Evolutionary conservation across 1,139 yeast species (phyloP).

Genomic region (Debaryomyces nepalensis): DNA sequence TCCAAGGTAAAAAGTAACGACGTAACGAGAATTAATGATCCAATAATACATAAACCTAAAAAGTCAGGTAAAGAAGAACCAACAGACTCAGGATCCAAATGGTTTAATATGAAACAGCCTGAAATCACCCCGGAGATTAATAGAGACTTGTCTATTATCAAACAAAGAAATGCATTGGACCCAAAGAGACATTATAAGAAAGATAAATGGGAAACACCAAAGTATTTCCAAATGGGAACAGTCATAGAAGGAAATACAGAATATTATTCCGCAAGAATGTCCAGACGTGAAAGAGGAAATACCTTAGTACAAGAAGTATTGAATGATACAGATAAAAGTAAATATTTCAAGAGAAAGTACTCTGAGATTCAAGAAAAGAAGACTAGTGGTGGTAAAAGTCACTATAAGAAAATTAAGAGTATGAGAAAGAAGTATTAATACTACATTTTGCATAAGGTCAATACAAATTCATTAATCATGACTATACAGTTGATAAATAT

Average conservation of each 20-base stretch:
- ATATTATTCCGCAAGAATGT: conserved; percentile 71
- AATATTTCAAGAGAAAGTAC: conserved; percentile 85
- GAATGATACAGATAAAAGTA: conserved; percentile 68
- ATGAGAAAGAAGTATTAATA: conserved; percentile 58
- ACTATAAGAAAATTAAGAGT: conserved; percentile 66
- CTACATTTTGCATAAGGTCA: conserved; percentile 6
- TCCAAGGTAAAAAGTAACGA: conserved; percentile 22
- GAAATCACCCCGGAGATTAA: conserved; percentile 76
- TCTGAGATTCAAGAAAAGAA: conserved; percentile 74
- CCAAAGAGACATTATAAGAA: conserved; percentile 95
- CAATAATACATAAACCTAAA: conserved; percentile 36
- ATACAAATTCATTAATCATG: conserved; percentile 11
- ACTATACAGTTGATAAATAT: conserved; percentile 1
- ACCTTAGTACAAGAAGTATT: conserved; percentile 83
- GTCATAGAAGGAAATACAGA: conserved; percentile 83
- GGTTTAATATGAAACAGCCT: conserved; percentile 86
- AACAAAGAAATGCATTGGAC: conserved; percentile 89
- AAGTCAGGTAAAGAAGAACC: conserved; percentile 22
- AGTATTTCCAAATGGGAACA: conserved; percentile 87
- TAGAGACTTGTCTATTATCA: conserved; percentile 76
- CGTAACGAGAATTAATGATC: conserved; percentile 53
- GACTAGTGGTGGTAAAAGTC: conserved; percentile 75
- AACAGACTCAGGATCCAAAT: conserved; percentile 56
- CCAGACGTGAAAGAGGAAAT: conserved; percentile 71
- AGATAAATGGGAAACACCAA: conserved; percentile 81